Evolutionary conservation across 495 filamentous ascomycete genomes (phyloP), one percentile per base, ranked within the genome.

Genomic region (Hypoxylon rickii): DNA sequence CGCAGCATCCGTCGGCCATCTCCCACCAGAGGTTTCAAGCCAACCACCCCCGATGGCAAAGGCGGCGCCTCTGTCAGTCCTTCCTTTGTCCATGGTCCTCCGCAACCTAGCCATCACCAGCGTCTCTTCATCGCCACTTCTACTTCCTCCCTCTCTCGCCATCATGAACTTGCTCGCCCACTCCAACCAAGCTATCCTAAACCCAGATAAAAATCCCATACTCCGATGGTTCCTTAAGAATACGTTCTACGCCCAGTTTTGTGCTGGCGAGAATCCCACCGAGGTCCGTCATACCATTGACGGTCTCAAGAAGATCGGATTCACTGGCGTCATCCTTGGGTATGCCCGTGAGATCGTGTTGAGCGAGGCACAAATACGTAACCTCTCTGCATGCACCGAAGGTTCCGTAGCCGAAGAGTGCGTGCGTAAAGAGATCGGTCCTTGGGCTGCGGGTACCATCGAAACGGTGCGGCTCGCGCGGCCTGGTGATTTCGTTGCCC

Each of bases 211-310:
- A 24, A 88, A 88, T 51, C 77, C 76, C 0, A 7, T 84, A 13
- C 75, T 86, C 11, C 70, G 73, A 12, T 78, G 67, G 55, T 66
- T 89, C 26, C 76, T 95, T 22, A 87, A 89, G 53, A 79, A 84
- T 48, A 93, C 88, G 0, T 90, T 95, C 65, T 95, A 95, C 67
- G 81, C 82, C 46, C 89, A 95, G 63, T 95, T 93, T 68, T 95
- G 90, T 66, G 87, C 88, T 1, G 90, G 90, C 15, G 83, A 87
- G 64, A 87, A 82, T 38, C 70, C 76, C 0, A 46, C 56, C 1
- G 86, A 92, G 66, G 86, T 93, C 19, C 62, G 68, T 4, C 62
- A 53, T 21, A 89, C 85, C 0, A 79, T 89, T 34, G 64, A 76
- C 17, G 70, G 74, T 3, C 77, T 89, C 41, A 86, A 86, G 58